A percentile compares a stretch with the other conserved stretches of the same genome.
phyloP scores from a whole-genome alignment of 768 basidiomycete genomes.

The Lyophyllum shimeji region DNA sequence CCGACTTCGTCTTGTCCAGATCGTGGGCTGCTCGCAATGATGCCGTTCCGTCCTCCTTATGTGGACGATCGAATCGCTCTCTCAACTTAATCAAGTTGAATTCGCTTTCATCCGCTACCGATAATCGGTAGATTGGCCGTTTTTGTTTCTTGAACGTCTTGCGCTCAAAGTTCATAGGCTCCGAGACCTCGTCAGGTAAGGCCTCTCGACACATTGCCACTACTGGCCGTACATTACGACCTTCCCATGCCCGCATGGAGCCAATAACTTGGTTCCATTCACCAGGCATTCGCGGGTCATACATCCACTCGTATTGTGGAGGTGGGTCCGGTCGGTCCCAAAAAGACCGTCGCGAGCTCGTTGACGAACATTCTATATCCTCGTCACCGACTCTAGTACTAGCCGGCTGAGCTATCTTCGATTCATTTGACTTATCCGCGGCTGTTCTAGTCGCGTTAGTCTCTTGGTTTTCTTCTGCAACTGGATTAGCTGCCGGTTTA shows the following conservation, averaged over 20 bases:
- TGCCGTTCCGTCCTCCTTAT: not conserved
- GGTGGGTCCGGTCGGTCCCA: not conserved
- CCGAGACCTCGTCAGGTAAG: not conserved
- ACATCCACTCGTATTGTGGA: not conserved
- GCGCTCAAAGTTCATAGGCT: not conserved
- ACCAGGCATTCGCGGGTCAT: slow-evolving; percentile 13
- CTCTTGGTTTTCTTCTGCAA: not conserved
- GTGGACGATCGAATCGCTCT: not conserved
- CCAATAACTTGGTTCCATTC: slow-evolving; percentile 23
- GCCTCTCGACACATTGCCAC: not conserved
- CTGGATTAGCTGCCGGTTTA: not conserved
- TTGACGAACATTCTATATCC: not conserved
- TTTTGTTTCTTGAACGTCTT: not conserved
- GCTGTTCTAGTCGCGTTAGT: not conserved
- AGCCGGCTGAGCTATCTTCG: not conserved
- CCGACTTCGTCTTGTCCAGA: not conserved
- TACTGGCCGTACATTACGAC: not conserved
- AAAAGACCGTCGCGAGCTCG: not conserved
- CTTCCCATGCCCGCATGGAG: not conserved
- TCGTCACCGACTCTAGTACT: not conserved
- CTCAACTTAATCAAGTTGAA: not conserved
- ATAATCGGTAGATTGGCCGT: not conserved
- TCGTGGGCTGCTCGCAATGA: not conserved
- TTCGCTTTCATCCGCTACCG: not conserved
- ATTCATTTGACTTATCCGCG: not conserved